Evolutionary conservation across 2,329 filamentous ascomycete species (phyloP), one percentile per base, ranked within the genome.

Genomic region (Graphilbum ipis-grandicollis): DNA sequence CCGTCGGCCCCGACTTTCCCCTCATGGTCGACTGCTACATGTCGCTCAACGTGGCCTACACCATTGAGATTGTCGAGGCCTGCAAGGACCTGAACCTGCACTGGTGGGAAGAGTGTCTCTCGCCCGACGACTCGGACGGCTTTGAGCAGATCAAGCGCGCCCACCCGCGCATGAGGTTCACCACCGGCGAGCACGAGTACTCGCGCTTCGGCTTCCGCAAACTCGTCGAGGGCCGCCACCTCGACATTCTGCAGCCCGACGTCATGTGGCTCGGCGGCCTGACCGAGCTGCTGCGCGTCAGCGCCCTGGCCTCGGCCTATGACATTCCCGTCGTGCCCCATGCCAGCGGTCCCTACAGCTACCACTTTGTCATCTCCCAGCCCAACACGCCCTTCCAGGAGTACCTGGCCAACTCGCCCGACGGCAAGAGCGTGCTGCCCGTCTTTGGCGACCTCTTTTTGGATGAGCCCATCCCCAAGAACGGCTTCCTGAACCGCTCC

Each of bases 21-120:
- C 68, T 94, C 46, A 86, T 92, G 66, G 86, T 94, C 5, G 86
- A 94, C 60, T 94, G 86, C 66, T 94, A 93, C 60, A 94, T 94
- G 86, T 86, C 80, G 47, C 64, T 94, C 50, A 93, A 86, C 50
- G 86, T 94, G 19, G 63, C 81, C 1, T 94, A 94, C 60, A 93
- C 83, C 4, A 93, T 94, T 47, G 79, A 93, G 57, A 67, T 94
- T 19, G 86, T 81, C 42, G 81, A 86, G 59, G 79, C 77, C 36
- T 84, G 79, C 52, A 71, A 82, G 48, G 75, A 85, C 47, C 69
- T 93, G 46, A 71, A 88, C 56, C 86, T 94, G 54, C 85, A 93
- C 63, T 94, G 86, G 86, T 93, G 84, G 84, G 86, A 94, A 62
- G 86, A 94, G 63, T 92, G 84, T 45, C 63, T 94, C 43, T 80